These are phyloP conservation scores for Glycine latifolia DNA, from an alignment of 306 rosid genomes.

Conservation along the genomic window DNA sequence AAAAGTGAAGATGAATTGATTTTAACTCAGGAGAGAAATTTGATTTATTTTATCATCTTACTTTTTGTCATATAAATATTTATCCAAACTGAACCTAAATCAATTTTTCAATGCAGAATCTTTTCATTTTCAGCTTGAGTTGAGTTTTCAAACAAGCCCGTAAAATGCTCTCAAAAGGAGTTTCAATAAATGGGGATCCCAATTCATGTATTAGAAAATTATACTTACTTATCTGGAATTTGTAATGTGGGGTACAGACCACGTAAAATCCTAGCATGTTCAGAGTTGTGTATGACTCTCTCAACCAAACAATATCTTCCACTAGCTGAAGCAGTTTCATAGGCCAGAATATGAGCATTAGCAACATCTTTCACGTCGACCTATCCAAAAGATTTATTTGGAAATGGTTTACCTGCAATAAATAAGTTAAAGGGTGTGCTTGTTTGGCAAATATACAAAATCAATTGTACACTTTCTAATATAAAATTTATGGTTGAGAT, in stretches of 20 bases:
- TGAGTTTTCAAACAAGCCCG: slow-evolving; percentile 15
- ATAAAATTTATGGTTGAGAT: not conserved
- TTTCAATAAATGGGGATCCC: slow-evolving; percentile 8
- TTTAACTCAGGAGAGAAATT: not conserved
- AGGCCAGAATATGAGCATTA: slow-evolving; percentile 77
- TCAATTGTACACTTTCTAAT: not conserved
- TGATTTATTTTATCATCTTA: not conserved
- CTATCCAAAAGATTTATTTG: slow-evolving; percentile 65
- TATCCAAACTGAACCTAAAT: not conserved
- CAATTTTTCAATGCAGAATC: not conserved
- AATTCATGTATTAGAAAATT: slow-evolving; percentile 20
- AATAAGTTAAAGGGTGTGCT: slow-evolving; percentile 24
- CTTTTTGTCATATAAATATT: not conserved
- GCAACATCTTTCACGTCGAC: slow-evolving; percentile 85
- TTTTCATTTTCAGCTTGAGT: slow-evolving; percentile 2
- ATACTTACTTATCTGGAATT: slow-evolving; percentile 68
- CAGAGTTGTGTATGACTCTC: slow-evolving; percentile 66
- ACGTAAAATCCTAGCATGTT: slow-evolving; percentile 58
- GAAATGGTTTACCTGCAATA: slow-evolving; percentile 68
- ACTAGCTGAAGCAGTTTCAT: slow-evolving; percentile 81
- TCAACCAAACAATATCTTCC: slow-evolving; percentile 76
- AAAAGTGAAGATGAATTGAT: not conserved
- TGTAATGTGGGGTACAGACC: slow-evolving; percentile 64
- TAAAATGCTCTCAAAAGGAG: not conserved
- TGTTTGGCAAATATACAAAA: not conserved